A percentile compares a stretch with the other conserved stretches of the same genome.
Conservation (phyloP, 768 basidiomycete genomes). For the Mycena leptocephala region DNA sequence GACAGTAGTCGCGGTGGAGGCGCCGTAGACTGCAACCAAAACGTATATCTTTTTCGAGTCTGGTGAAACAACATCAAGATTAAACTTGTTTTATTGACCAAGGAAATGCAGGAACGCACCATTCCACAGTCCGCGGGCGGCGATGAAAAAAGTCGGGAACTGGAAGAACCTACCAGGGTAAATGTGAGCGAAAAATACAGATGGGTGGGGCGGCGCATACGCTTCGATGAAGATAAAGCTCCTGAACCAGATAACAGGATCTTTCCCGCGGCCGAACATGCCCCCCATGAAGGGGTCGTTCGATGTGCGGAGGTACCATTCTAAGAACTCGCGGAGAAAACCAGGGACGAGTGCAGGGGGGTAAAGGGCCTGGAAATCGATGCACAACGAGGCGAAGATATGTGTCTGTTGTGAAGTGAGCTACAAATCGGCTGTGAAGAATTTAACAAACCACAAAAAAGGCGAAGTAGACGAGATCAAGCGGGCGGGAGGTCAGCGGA, state of each 20-base stretch:
- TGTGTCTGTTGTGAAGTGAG: conserved; percentile 61
- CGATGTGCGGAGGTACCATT: conserved; percentile 70
- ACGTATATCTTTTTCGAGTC: conserved; percentile 70
- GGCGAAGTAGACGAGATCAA: conserved; percentile 78
- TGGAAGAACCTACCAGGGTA: conserved; percentile 70
- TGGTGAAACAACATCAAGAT: conserved; percentile 38
- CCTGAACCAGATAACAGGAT: conserved; percentile 74
- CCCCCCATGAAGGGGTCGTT: conserved; percentile 78
- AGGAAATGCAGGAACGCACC: conserved; percentile 50
- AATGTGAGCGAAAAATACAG: background rate
- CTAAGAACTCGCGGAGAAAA: conserved; percentile 59
- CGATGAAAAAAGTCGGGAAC: conserved; percentile 85
- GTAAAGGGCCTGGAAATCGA: conserved; percentile 83
- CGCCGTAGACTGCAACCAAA: conserved; percentile 81
- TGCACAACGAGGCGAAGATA: conserved; percentile 75
- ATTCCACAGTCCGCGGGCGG: conserved; percentile 71
- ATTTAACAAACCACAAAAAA: conserved; percentile 74
- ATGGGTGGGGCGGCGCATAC: conserved; percentile 56
- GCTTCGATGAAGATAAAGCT: conserved; percentile 74
- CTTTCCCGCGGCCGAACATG: conserved; percentile 48
- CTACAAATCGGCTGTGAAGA: background rate
- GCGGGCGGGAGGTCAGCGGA: conserved; percentile 66
- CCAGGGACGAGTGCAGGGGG: conserved; percentile 67
- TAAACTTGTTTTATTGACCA: background rate
- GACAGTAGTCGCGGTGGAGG: conserved; percentile 85